Conservation (phyloP, 306 rosid species). For the Lathyrus oleraceus region DNA sequence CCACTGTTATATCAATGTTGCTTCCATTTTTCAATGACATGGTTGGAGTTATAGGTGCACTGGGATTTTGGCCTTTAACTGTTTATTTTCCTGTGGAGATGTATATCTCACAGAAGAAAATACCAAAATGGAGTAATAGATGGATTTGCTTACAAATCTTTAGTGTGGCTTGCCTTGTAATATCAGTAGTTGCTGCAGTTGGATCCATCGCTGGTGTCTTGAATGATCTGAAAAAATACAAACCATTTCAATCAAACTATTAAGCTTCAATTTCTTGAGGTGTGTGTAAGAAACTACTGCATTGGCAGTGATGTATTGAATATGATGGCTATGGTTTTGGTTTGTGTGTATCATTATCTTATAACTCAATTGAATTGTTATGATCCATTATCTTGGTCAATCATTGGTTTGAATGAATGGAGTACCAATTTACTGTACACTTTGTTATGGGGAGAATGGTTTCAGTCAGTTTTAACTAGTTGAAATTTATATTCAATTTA, state of each 20-base stretch:
- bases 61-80: slow-evolving; percentile 82
- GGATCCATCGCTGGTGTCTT: slow-evolving; percentile 78
- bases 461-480: no score
- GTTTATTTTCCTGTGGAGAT: slow-evolving; percentile 78
- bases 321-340: slow-evolving; percentile 22
- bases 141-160: slow-evolving; percentile 65
- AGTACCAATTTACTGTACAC: neutral
- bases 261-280: slow-evolving; percentile 13
- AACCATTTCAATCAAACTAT: slow-evolving; percentile 54
- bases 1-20: slow-evolving; percentile 69
- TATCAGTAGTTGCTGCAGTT: slow-evolving; percentile 58
- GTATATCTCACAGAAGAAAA: slow-evolving; percentile 69
- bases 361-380: neutral
- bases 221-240: slow-evolving; percentile 53
- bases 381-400: slow-evolving; percentile 16
- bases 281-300: slow-evolving; percentile 13
- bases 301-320: neutral
- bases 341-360: slow-evolving; percentile 17
- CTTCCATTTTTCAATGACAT: slow-evolving; percentile 83
- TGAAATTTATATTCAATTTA: no score
- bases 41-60: slow-evolving; percentile 78
- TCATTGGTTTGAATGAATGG: neutral
- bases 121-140: slow-evolving; percentile 70
- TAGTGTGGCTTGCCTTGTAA: slow-evolving; percentile 51
- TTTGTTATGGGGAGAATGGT: no score